Conservation (phyloP, 495 filamentous ascomycete genomes). For the Thermothielavioides terrestris region DNA sequence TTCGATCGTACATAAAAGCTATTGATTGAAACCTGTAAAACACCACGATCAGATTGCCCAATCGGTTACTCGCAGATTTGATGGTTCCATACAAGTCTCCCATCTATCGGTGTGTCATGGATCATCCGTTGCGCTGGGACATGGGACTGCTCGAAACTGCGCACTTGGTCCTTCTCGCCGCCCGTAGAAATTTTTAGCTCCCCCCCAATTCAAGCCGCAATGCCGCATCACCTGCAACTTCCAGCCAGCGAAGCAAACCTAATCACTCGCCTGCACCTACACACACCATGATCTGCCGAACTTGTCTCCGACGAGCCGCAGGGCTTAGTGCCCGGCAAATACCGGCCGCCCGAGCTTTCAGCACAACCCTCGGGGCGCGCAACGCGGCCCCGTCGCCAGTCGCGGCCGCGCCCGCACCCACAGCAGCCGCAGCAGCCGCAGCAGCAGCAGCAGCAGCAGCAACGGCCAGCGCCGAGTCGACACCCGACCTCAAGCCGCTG, state of each 20-base stretch:
- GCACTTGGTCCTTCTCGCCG: conserved; percentile 9
- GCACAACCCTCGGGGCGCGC: conserved; percentile 20
- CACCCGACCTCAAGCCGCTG: conserved; percentile 16
- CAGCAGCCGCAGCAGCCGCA: no score
- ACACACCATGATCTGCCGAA: conserved; percentile 39
- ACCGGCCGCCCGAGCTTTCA: conserved; percentile 19
- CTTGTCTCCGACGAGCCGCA: conserved; percentile 35
- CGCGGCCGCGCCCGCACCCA: conserved; percentile 10
- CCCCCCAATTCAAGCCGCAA: conserved; percentile 15
- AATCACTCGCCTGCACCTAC: conserved; percentile 7
- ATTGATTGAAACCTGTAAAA: conserved; percentile 13
- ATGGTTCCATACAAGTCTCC: no score
- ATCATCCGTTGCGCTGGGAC: no score
- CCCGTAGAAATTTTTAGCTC: conserved; percentile 39
- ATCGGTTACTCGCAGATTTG: not conserved
- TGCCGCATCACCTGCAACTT: not conserved
- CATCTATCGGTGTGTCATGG: no score
- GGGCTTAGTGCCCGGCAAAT: conserved; percentile 13
- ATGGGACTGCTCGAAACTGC: no score
- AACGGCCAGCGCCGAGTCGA: conserved; percentile 3
- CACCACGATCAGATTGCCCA: not conserved
- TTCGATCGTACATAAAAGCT: conserved; percentile 7
- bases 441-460: no score
- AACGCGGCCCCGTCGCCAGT: conserved; percentile 24
- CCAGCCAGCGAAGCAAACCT: not conserved